phyloP scores from a whole-genome alignment of 2,329 filamentous ascomycete species.

The Beauveria scarabaeidicola region DNA sequence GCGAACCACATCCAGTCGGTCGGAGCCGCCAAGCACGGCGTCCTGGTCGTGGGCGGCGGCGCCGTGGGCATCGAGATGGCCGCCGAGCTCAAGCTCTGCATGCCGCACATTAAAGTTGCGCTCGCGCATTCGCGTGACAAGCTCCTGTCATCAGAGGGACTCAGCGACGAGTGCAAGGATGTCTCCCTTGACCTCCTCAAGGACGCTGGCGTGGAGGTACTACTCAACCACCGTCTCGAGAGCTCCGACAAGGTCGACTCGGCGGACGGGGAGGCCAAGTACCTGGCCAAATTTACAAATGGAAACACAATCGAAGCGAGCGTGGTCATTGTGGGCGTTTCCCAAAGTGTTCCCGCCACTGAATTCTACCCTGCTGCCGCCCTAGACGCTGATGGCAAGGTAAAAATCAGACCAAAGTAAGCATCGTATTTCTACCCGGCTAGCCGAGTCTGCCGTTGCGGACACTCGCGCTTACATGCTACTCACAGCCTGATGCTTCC shows the following conservation, averaged over 20 bases:
- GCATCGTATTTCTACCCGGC: slow-evolving; percentile 12
- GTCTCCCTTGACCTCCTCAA: slow-evolving; percentile 48
- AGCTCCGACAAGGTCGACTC: slow-evolving; percentile 36
- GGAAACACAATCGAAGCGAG: slow-evolving; percentile 51
- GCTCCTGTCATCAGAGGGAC: slow-evolving; percentile 63
- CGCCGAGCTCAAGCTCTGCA: slow-evolving; percentile 61
- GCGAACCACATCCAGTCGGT: slow-evolving; percentile 49
- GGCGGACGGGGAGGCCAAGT: slow-evolving; percentile 30
- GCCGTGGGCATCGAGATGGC: slow-evolving; percentile 80
- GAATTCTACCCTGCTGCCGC: slow-evolving; percentile 50
- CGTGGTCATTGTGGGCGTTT: slow-evolving; percentile 61
- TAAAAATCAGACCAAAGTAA: slow-evolving; percentile 51
- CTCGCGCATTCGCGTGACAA: slow-evolving; percentile 64
- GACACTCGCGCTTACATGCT: not conserved
- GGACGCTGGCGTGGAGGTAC: slow-evolving; percentile 55
- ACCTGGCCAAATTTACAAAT: slow-evolving; percentile 50
- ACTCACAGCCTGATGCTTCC: slow-evolving; percentile 45
- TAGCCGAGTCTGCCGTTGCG: too few relatives aligned
- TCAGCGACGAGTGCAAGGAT: slow-evolving; percentile 62
- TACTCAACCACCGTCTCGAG: slow-evolving; percentile 52
- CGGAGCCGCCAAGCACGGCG: slow-evolving; percentile 42
- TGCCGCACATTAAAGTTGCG: slow-evolving; percentile 57
- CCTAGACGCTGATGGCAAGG: slow-evolving; percentile 55
- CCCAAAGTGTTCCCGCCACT: slow-evolving; percentile 53
- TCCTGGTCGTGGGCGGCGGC: slow-evolving; percentile 65